phyloP scores from a whole-genome alignment of 1,284 basidiomycete species.

The Austroboletus niveus region DNA sequence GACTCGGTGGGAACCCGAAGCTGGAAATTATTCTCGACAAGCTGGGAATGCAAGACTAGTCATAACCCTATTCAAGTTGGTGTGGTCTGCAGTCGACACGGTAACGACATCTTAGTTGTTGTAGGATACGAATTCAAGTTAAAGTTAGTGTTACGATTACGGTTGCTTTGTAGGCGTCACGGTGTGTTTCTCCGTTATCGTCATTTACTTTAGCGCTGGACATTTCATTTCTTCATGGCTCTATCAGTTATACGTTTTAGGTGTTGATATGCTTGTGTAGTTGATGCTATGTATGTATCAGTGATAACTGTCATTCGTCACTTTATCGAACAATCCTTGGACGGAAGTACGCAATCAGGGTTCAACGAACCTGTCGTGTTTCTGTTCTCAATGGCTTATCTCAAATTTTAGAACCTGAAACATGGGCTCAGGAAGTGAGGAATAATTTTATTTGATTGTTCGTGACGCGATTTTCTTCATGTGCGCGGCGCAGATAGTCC shows the following conservation, averaged over 20 bases:
- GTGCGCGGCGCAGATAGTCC: too few relatives aligned
- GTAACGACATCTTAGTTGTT: too few relatives aligned
- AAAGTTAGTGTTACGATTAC: too few relatives aligned
- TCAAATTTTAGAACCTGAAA: neutral
- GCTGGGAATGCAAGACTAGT: constrained; percentile 8
- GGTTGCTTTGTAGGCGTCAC: too few relatives aligned
- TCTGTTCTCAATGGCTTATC: neutral
- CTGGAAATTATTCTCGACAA: constrained; percentile 25
- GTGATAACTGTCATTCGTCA: neutral
- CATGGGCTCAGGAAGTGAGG: neutral
- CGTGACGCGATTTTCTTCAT: neutral
- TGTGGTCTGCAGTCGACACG: too few relatives aligned
- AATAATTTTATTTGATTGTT: neutral
- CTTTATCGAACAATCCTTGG: neutral
- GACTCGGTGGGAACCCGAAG: constrained; percentile 26
- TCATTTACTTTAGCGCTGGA: neutral
- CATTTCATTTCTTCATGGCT: neutral
- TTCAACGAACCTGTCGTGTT: neutral
- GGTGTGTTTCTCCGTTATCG: too few relatives aligned
- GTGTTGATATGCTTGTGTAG: neutral
- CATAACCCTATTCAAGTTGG: too few relatives aligned
- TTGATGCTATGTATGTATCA: neutral
- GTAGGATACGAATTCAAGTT: too few relatives aligned
- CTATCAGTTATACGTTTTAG: neutral
- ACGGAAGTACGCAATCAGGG: neutral